Conservation (phyloP, 202 grass and related monocot genomes). For the Alloteropsis angusta region DNA sequence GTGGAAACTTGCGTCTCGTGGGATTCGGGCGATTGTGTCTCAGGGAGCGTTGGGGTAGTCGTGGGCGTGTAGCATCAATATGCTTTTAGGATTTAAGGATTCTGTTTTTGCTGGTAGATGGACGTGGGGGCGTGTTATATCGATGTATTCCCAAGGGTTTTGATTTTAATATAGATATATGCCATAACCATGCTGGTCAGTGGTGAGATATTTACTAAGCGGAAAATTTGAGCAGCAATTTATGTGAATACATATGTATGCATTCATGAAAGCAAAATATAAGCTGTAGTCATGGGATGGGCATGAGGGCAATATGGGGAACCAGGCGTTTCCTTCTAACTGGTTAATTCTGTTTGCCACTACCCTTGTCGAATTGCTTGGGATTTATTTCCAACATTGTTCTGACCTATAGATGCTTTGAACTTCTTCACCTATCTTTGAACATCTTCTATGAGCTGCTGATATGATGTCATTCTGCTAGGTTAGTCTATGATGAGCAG, state of each 20-base stretch:
- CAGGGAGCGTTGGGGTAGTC: neutral
- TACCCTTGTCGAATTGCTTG: neutral
- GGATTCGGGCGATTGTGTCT: neutral
- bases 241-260: too few relatives aligned
- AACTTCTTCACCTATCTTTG: too few relatives aligned
- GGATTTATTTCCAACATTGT: neutral
- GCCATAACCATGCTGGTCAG: neutral
- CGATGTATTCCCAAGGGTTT: neutral
- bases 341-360: neutral
- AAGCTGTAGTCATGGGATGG: neutral
- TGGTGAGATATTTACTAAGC: neutral
- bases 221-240: neutral
- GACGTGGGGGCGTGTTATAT: neutral
- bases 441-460: neutral
- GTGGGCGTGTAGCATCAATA: neutral
- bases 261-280: neutral
- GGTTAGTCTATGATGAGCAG: neutral
- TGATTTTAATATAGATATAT: neutral
- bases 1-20: neutral
- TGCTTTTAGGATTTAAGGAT: neutral
- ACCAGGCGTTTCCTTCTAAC: neutral
- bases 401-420: neutral
- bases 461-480: neutral
- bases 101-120: neutral
- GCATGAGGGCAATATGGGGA: neutral